A percentile compares a stretch with the other conserved stretches of the same genome.
Evolutionary conservation across 148 eudicot species (phyloP).

Genomic region (Drosera capensis): DNA sequence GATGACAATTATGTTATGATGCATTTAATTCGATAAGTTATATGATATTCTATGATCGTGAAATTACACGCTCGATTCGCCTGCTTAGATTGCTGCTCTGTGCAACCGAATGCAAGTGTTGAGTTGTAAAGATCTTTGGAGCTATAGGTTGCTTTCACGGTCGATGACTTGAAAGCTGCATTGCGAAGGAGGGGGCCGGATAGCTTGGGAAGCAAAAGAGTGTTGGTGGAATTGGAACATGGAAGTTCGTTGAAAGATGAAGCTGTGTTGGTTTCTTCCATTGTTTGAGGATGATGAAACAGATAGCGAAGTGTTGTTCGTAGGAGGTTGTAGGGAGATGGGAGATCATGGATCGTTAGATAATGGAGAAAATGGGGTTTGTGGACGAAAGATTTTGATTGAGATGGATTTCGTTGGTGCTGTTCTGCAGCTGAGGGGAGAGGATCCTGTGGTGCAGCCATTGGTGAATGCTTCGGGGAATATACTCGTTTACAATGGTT

Average conservation of each 20-base stretch:
- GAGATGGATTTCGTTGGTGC: constrained; percentile 59
- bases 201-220: constrained; percentile 45
- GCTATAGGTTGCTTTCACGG: constrained; percentile 14
- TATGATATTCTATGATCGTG: no score
- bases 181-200: constrained; percentile 80
- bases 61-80: no score
- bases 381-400: constrained; percentile 11
- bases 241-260: constrained; percentile 8
- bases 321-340: not conserved
- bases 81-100: not conserved
- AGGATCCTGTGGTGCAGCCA: constrained; percentile 48
- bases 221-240: constrained; percentile 21
- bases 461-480: constrained; percentile 55
- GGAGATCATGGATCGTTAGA: constrained; percentile 4
- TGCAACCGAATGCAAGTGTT: not conserved
- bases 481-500: constrained; percentile 85
- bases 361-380: constrained; percentile 13
- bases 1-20: not conserved
- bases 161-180: constrained; percentile 58
- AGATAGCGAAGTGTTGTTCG: constrained; percentile 8
- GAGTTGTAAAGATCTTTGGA: not conserved
- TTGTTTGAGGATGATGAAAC: constrained; percentile 13
- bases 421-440: constrained; percentile 80
- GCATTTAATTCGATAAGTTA: not conserved
- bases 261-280: constrained; percentile 11